phyloP scores from a whole-genome alignment of 192 early-diverging fungal genomes.

The Phlyctochytrium arcticum region DNA sequence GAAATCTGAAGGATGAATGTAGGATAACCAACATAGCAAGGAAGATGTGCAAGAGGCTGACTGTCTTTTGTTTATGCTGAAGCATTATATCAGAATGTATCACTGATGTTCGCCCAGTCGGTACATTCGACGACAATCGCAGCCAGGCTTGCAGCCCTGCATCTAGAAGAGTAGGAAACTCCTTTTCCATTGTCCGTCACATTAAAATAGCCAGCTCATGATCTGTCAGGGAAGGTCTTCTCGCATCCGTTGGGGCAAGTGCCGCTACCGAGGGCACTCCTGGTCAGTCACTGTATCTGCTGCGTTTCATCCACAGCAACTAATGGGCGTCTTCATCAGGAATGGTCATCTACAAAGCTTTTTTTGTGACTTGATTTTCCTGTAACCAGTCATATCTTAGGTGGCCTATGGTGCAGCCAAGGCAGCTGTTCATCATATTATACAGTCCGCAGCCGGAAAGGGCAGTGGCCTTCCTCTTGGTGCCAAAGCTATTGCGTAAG shows the following conservation, averaged over 20 bases:
- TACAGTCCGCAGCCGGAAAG: slow-evolving; percentile 64
- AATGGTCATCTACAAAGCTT: background rate
- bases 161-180: slow-evolving; percentile 59
- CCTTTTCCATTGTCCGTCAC: too few species aligned
- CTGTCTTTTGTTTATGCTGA: background rate
- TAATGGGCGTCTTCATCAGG: too few species aligned
- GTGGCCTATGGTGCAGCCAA: slow-evolving; percentile 94
- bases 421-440: slow-evolving; percentile 87
- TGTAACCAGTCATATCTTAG: slow-evolving; percentile 10
- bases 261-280: slow-evolving; percentile 71
- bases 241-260: slow-evolving; percentile 75
- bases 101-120: slow-evolving; percentile 77
- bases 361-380: slow-evolving; percentile 24
- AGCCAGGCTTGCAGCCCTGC: slow-evolving; percentile 67
- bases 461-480: slow-evolving; percentile 68
- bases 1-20: slow-evolving; percentile 68
- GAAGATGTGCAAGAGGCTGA: background rate
- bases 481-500: slow-evolving; percentile 59
- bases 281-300: too few species aligned
- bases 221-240: slow-evolving; percentile 54
- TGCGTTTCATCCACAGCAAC: too few species aligned
- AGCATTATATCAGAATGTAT: slow-evolving; percentile 63
- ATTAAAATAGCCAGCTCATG: background rate
- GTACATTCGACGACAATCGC: slow-evolving; percentile 80
- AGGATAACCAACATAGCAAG: background rate